Evolutionary conservation across 1,284 basidiomycete genomes (phyloP).

Genomic region (Blastosporella zonata): DNA sequence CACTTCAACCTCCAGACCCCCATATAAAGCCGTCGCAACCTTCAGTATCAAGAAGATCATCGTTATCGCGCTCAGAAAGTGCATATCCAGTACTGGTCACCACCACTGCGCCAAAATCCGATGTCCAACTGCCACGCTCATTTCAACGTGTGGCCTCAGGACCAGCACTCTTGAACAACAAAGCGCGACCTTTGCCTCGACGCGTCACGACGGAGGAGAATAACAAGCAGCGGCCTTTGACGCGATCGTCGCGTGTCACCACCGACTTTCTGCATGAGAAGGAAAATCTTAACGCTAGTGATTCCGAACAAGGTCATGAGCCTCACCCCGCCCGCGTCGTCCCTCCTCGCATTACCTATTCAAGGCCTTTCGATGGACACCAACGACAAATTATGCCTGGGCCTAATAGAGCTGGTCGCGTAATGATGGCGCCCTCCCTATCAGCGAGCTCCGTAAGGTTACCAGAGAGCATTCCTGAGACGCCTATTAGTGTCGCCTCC

Average conservation of each 20-base stretch:
- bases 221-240: slow-evolving; percentile 16
- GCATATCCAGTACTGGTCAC: slow-evolving; percentile 37
- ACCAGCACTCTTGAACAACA: slow-evolving; percentile 37
- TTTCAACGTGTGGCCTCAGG: slow-evolving; percentile 64
- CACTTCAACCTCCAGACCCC: slow-evolving; percentile 28
- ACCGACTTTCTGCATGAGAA: slow-evolving; percentile 39
- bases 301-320: slow-evolving; percentile 29
- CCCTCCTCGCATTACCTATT: slow-evolving; percentile 23
- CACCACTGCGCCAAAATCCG: slow-evolving; percentile 22
- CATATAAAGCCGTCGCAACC: slow-evolving; percentile 34
- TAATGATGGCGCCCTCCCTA: slow-evolving; percentile 30
- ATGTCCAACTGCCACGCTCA: slow-evolving; percentile 37
- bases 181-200: slow-evolving; percentile 32
- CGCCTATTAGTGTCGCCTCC: slow-evolving; percentile 10
- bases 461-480: slow-evolving; percentile 33
- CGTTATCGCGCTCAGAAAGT: slow-evolving; percentile 67
- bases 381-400: slow-evolving; percentile 32
- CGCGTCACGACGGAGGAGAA: slow-evolving; percentile 37
- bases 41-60: slow-evolving; percentile 34
- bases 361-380: slow-evolving; percentile 26
- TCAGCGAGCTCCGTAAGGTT: slow-evolving; percentile 20
- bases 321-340: slow-evolving; percentile 19
- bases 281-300: slow-evolving; percentile 38
- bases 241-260: slow-evolving; percentile 13
- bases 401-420: slow-evolving; percentile 32